Conservation (phyloP, 1,139 yeast species). For the Hyphopichia wangnamkhiaoensis region DNA sequence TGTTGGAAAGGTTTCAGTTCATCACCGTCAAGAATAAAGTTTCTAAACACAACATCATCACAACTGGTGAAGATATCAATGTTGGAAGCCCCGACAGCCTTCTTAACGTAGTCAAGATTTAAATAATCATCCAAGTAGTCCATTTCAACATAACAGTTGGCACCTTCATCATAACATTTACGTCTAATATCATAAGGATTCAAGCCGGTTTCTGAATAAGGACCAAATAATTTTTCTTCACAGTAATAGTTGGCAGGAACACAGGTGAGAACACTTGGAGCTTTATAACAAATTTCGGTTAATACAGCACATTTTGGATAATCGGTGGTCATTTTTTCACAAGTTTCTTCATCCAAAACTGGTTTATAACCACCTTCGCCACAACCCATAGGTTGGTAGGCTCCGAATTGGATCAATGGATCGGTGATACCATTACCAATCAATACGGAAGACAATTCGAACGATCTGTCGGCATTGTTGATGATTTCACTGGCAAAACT, state of each 20-base stretch:
- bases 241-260: slow-evolving; percentile 53
- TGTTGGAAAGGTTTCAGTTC: slow-evolving; percentile 66
- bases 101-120: slow-evolving; percentile 59
- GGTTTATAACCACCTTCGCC: slow-evolving; percentile 77
- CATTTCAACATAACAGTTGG: slow-evolving; percentile 60
- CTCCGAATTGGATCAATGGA: slow-evolving; percentile 64
- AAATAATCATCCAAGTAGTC: slow-evolving; percentile 57
- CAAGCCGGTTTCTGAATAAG: slow-evolving; percentile 59
- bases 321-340: slow-evolving; percentile 52
- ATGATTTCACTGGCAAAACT: slow-evolving; percentile 74
- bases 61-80: slow-evolving; percentile 59
- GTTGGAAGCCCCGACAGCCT: slow-evolving; percentile 60
- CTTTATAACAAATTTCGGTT: slow-evolving; percentile 53
- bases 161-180: slow-evolving; percentile 52
- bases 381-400: slow-evolving; percentile 83
- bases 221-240: slow-evolving; percentile 41
- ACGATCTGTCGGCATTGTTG: slow-evolving; percentile 61
- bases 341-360: slow-evolving; percentile 60
- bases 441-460: slow-evolving; percentile 67
- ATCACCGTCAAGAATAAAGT: slow-evolving; percentile 62
- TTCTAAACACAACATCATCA: slow-evolving; percentile 53
- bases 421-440: slow-evolving; percentile 89
- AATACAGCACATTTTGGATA: slow-evolving; percentile 61
- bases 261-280: slow-evolving; percentile 49
- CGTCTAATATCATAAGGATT: slow-evolving; percentile 71